Percentiles rank a stretch among this genome's conserved stretches.
Evolutionary conservation across 2,329 filamentous ascomycete species (phyloP).

Genomic region (Xylariaceae sp.): DNA sequence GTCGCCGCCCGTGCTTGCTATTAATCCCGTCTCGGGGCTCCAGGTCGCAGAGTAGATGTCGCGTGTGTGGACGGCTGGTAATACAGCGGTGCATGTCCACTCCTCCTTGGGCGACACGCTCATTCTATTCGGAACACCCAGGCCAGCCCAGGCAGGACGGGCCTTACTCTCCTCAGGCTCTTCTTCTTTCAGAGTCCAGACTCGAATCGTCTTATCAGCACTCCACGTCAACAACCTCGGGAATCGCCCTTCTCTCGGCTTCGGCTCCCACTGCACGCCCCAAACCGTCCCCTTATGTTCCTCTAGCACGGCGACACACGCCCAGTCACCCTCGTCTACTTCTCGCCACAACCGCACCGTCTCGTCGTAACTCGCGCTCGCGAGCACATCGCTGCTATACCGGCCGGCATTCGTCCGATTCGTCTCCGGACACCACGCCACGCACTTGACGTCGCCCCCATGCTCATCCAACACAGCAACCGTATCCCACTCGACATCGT

Average conservation of each 20-base stretch:
- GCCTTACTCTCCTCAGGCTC: conserved; percentile 40
- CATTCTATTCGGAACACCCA: conserved; percentile 83
- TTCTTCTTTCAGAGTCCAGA: conserved; percentile 67
- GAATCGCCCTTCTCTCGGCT: conserved; percentile 39
- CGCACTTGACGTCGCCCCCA: conserved; percentile 89
- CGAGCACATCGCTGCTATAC: conserved; percentile 66
- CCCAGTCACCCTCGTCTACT: conserved; percentile 86
- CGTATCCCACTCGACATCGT: conserved; percentile 81
- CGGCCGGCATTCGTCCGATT: conserved; percentile 42
- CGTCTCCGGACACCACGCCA: conserved; percentile 79
- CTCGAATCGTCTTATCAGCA: conserved; percentile 70
- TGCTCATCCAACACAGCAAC: conserved; percentile 93
- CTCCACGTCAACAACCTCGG: conserved; percentile 74
- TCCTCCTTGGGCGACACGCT: conserved; percentile 70
- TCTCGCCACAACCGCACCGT: conserved; percentile 84
- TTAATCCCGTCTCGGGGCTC: conserved; percentile 69
- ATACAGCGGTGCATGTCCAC: conserved; percentile 71
- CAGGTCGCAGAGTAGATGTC: conserved; percentile 82
- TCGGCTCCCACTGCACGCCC: conserved; percentile 69
- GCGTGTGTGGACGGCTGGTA: conserved; percentile 71
- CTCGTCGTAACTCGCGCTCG: conserved; percentile 91
- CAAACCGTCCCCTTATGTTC: conserved; percentile 86
- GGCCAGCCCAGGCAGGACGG: conserved; percentile 35
- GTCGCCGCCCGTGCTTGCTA: conserved; percentile 88
- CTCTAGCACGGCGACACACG: conserved; percentile 73